phyloP scores from a whole-genome alignment of 257 asterid genomes.

The Ballota nigra region DNA sequence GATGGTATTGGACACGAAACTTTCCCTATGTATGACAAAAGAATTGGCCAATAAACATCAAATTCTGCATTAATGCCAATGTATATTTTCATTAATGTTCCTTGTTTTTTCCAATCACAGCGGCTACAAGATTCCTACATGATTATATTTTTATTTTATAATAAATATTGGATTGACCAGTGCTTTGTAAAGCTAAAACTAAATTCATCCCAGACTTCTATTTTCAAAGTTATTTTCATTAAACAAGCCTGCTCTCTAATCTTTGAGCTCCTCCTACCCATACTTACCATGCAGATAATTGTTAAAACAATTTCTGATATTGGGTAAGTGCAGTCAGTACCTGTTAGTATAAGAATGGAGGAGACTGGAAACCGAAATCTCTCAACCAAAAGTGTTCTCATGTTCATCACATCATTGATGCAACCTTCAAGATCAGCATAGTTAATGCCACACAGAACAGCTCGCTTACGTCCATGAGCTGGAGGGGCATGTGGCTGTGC shows the following conservation, averaged over 20 bases:
- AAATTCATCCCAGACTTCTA: neutral
- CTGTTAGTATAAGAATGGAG: constrained; percentile 62
- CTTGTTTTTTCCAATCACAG: neutral
- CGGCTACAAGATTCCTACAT: neutral
- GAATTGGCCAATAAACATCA: too few relatives aligned
- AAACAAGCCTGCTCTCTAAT: too few relatives aligned
- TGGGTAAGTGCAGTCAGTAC: constrained; percentile 23
- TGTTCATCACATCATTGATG: constrained; percentile 48
- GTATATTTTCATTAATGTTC: neutral
- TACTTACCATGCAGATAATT: neutral
- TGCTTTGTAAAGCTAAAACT: neutral
- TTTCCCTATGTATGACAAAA: neutral
- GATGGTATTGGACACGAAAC: neutral
- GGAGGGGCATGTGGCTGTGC: constrained; percentile 33
- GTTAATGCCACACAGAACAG: constrained; percentile 65
- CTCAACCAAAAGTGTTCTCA: constrained; percentile 51
- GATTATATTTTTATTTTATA: too few relatives aligned
- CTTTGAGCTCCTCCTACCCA: too few relatives aligned
- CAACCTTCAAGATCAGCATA: constrained; percentile 63
- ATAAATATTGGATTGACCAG: neutral
- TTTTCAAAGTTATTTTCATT: neutral
- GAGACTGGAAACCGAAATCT: constrained; percentile 57
- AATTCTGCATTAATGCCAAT: too few relatives aligned
- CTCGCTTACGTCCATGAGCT: constrained; percentile 51
- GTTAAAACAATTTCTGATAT: neutral